Conservation (phyloP, 139 green algal genomes). For the Mesotaenium endlicherianum region DNA sequence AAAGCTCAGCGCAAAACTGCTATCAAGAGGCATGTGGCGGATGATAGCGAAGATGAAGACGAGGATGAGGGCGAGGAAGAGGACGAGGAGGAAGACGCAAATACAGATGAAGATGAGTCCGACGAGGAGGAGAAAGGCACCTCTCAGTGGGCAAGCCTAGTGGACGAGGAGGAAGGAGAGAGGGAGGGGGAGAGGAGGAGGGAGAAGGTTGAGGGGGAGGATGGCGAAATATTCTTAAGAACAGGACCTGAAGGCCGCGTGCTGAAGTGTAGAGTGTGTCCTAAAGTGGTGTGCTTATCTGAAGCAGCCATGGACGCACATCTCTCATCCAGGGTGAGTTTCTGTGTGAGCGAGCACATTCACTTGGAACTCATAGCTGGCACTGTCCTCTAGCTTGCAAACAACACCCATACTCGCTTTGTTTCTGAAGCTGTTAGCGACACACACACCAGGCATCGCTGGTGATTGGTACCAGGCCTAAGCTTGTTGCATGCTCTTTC, state of each 20-base stretch:
- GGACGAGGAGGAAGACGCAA: neutral
- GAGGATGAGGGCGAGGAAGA: neutral
- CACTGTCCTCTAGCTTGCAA: no score
- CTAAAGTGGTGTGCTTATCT: neutral
- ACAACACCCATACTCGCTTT: no score
- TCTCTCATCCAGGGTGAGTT: neutral
- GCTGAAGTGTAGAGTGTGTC: conserved; percentile 3
- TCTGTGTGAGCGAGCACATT: no score
- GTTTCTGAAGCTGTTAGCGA: no score
- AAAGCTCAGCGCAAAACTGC: no score
- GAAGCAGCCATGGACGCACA: conserved; percentile 1
- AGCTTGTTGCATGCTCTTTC: no score
- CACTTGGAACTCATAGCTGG: no score
- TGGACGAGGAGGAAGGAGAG: conserved; percentile 5
- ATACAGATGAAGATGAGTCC: neutral
- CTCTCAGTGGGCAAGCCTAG: neutral
- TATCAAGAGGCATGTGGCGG: no score
- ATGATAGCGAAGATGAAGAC: neutral
- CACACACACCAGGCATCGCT: no score
- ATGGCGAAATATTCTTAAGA: neutral
- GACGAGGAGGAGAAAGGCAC: neutral
- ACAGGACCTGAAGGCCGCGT: neutral
- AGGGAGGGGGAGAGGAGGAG: neutral
- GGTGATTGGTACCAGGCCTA: neutral
- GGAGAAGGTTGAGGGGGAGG: neutral